Base-by-base conservation (phyloP, 176 grass and related monocot genomes). In the Cocos nucifera region DNA sequence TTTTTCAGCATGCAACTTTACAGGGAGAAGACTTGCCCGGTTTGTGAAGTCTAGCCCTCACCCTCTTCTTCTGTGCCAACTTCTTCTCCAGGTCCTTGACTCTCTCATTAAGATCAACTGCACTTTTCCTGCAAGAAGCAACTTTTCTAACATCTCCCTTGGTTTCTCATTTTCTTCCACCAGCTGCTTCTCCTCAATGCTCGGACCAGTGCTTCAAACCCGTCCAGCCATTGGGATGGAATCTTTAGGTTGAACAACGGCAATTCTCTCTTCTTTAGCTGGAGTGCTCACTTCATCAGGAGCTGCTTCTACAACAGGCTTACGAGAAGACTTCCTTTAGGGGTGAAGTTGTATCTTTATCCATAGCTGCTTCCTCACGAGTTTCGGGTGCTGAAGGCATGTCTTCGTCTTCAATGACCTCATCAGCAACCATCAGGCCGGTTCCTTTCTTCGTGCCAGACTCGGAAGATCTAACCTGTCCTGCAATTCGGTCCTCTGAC, bases 81-180 rank as follows among this genome's bases (percentile, higher is more conserved):
- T 76, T 91, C 14, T 53, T 67, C 66, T 97, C 84, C 14, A 97
- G 76, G 3, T 49, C 58, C 67, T 56, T 88, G 1, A 91, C 84
- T 78, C 83, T 88, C 10, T 77, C 84, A 58, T 76, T 75, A 3
- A 91, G 77, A 8, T 82, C 81, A 85, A 58, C 48, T 91, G 92
- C 16, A 72, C 65, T 15, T 69, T 83, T 50, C 73, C 87, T 1
- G 78, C 77, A 6, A 76, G 53, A 8, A 97, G 76, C 29, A 88
- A 63, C 48, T 74, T 88, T 52, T 88, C 66, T 17, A 88, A 62
- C 63, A 85, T 85, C 55, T 73, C 75, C 49, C 73, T 88, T 66
- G 88, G 69, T 55, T 81, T 83, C 63, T 88, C 69, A 53, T 88
- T 85, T 48, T 91, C 84, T 57, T 91, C 81, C 2, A 56, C 52